Evolutionary conservation across 2,329 filamentous ascomycete genomes (phyloP).

Genomic region (Coleophoma crateriformis): DNA sequence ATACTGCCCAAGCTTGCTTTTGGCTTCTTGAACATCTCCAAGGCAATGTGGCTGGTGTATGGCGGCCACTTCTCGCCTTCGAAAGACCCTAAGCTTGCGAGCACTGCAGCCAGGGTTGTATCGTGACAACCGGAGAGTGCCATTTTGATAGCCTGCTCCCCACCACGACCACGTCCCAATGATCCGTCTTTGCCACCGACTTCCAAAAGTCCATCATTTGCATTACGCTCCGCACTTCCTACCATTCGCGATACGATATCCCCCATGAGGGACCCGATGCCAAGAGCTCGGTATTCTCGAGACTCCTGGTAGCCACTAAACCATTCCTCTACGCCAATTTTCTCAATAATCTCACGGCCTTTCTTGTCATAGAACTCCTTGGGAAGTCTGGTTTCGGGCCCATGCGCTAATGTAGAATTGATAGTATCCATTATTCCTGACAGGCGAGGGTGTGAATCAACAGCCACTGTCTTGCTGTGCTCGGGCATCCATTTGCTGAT

Average conservation of each 20-base stretch:
- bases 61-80: constrained; percentile 75
- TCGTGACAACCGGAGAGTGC: constrained; percentile 86
- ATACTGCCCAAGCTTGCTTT: constrained; percentile 21
- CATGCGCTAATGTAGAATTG: constrained; percentile 83
- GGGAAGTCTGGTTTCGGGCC: constrained; percentile 71
- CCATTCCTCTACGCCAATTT: constrained; percentile 86
- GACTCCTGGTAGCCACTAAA: constrained; percentile 81
- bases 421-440: constrained; percentile 93
- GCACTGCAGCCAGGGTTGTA: constrained; percentile 77
- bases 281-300: constrained; percentile 79
- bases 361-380: constrained; percentile 81
- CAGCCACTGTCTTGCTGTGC: constrained; percentile 60
- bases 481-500: constrained; percentile 84
- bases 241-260: constrained; percentile 78
- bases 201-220: constrained; percentile 45
- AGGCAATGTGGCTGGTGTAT: constrained; percentile 85
- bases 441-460: constrained; percentile 78
- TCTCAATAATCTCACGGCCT: constrained; percentile 62
- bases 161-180: constrained; percentile 34
- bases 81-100: constrained; percentile 77
- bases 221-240: constrained; percentile 52
- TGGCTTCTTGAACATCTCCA: constrained; percentile 75
- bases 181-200: constrained; percentile 32
- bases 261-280: constrained; percentile 79
- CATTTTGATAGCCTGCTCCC: constrained; percentile 58